A percentile compares a stretch with the other conserved stretches of the same genome.
These are phyloP conservation scores for Pisolithus tinctorius DNA, from an alignment of 768 basidiomycete genomes.

Conservation along the genomic window DNA sequence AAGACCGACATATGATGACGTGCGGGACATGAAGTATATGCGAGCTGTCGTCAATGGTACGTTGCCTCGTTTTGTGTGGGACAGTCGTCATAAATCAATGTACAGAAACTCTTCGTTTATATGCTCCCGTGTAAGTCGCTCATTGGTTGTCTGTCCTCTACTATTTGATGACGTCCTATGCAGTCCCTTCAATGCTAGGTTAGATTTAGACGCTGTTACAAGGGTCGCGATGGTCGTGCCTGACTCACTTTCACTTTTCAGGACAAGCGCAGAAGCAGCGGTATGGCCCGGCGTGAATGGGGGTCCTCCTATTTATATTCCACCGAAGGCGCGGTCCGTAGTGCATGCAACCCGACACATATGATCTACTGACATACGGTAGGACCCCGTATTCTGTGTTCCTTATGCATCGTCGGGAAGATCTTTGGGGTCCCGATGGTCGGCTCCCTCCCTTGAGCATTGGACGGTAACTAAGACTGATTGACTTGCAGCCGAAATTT, in stretches of 20 bases:
- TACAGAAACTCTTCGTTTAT: conserved; percentile 27
- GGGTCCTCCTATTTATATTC: background rate
- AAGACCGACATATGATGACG: conserved; percentile 25
- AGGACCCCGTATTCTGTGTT: no score
- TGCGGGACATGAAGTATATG: conserved; percentile 35
- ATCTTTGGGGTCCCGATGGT: no score
- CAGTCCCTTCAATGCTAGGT: conserved; percentile 21
- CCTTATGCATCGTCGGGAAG: no score
- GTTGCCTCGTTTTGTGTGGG: background rate
- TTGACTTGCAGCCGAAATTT: no score
- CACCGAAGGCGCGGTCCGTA: background rate
- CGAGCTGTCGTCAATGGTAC: conserved; percentile 33
- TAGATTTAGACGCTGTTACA: no score
- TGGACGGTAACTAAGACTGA: no score
- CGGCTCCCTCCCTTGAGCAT: no score
- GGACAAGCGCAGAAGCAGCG: background rate
- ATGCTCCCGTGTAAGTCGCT: conserved; percentile 21
- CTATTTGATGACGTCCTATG: background rate
- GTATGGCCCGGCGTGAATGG: background rate
- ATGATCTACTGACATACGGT: background rate
- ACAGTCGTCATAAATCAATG: background rate
- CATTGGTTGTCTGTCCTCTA: background rate
- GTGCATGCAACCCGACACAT: no score
- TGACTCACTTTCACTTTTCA: background rate
- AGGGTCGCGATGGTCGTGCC: background rate